Percentiles rank a stretch among this genome's conserved stretches.
These are phyloP conservation scores for Syncephalastrum contaminatum DNA, from an alignment of 371 early-diverging fungal species.

Conservation along the genomic window DNA sequence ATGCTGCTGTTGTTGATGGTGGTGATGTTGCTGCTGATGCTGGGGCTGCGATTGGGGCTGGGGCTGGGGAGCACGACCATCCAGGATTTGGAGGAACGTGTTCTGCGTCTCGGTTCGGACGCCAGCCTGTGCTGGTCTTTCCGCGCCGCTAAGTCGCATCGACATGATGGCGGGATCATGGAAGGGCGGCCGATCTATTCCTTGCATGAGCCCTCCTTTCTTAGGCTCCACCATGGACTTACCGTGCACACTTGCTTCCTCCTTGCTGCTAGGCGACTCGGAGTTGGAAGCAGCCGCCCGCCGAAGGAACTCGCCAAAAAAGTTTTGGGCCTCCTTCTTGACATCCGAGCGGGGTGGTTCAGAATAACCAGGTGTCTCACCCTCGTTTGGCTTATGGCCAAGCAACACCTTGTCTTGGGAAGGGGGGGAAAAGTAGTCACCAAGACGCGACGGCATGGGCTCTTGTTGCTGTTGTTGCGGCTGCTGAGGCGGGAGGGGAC, in stretches of 20 bases:
- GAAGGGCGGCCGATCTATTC: slow-evolving; percentile 39
- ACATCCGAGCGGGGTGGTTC: slow-evolving; percentile 7
- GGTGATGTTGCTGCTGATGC: slow-evolving; percentile 18
- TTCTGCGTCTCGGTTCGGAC: slow-evolving; percentile 25
- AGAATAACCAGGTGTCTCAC: too few species aligned
- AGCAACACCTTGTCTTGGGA: too few species aligned
- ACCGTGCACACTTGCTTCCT: slow-evolving; percentile 13
- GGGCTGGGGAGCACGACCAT: slow-evolving; percentile 20
- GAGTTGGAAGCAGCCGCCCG: slow-evolving; percentile 53
- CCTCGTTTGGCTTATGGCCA: too few species aligned
- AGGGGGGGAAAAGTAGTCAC: too few species aligned
- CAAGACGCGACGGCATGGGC: neutral
- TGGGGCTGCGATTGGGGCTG: slow-evolving; percentile 14
- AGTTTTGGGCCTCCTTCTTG: slow-evolving; percentile 58
- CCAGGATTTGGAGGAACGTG: slow-evolving; percentile 36
- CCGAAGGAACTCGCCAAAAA: slow-evolving; percentile 69
- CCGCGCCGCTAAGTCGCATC: slow-evolving; percentile 40
- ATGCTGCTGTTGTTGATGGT: slow-evolving; percentile 19
- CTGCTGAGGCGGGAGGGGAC: neutral
- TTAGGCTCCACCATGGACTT: slow-evolving; percentile 11
- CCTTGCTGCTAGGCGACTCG: slow-evolving; percentile 4
- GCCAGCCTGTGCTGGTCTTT: neutral
- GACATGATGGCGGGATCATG: slow-evolving; percentile 76
- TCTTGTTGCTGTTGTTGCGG: neutral
- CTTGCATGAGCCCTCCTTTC: neutral